Conservation (phyloP, 805 yeast genomes). For the Pichia exigua region DNA sequence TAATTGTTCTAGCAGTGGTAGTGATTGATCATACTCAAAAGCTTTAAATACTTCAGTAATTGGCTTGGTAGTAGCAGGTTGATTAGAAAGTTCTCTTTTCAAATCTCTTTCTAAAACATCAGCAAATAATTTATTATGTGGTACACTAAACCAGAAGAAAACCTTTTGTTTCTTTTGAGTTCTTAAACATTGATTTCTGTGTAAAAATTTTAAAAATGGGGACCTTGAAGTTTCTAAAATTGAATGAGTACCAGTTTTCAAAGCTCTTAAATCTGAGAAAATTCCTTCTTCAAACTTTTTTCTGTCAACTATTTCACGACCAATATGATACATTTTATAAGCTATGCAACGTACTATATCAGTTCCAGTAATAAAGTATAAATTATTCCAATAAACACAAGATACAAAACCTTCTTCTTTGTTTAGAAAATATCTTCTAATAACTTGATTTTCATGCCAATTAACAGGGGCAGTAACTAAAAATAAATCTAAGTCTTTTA, state of each 20-base stretch:
- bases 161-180: slow-evolving; percentile 97
- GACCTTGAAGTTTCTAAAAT: slow-evolving; percentile 82
- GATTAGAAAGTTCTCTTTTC: slow-evolving; percentile 60
- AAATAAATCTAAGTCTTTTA: slow-evolving; percentile 78
- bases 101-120: slow-evolving; percentile 92
- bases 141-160: slow-evolving; percentile 93
- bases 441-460: slow-evolving; percentile 85
- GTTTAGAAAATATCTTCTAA: slow-evolving; percentile 76
- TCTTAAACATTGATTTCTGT: slow-evolving; percentile 77
- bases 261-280: slow-evolving; percentile 79
- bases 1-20: slow-evolving; percentile 49
- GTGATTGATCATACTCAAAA: slow-evolving; percentile 52
- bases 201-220: slow-evolving; percentile 72
- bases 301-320: slow-evolving; percentile 73
- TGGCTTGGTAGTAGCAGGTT: slow-evolving; percentile 65
- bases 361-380: slow-evolving; percentile 89
- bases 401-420: slow-evolving; percentile 88
- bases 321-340: slow-evolving; percentile 83
- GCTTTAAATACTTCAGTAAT: slow-evolving; percentile 72
- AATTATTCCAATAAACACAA: slow-evolving; percentile 86
- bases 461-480: slow-evolving; percentile 90
- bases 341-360: slow-evolving; percentile 91
- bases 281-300: slow-evolving; percentile 97
- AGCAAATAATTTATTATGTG: slow-evolving; percentile 84
- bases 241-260: slow-evolving; percentile 84